These are phyloP conservation scores for Takashimella koratensis DNA, from an alignment of 1,284 basidiomycete species.

Conservation along the genomic window DNA sequence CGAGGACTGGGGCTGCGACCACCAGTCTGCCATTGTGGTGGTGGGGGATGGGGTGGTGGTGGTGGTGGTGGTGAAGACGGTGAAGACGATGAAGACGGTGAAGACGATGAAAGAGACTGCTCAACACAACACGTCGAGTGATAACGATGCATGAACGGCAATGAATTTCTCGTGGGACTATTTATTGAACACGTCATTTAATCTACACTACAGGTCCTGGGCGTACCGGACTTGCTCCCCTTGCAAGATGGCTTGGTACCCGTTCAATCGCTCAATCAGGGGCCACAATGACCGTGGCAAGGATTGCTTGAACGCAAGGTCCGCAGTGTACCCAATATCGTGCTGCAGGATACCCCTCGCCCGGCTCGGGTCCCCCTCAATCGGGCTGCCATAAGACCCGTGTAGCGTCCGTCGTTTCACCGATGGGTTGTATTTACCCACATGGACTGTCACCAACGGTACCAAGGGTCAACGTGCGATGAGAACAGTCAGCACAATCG, in stretches of 20 bases:
- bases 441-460: conserved; percentile 10
- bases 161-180: no score
- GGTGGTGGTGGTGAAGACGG: background rate
- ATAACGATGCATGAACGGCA: no score
- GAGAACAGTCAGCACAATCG: background rate
- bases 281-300: conserved; percentile 54
- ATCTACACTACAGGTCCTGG: conserved; percentile 24
- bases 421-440: conserved; percentile 54
- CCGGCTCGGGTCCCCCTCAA: conserved; percentile 59
- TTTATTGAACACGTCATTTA: background rate
- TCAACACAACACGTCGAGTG: no score
- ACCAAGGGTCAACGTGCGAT: conserved; percentile 53
- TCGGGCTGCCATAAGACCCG: conserved; percentile 63
- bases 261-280: conserved; percentile 63
- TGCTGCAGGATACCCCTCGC: conserved; percentile 79
- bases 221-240: conserved; percentile 58
- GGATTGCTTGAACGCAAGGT: conserved; percentile 55
- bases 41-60: background rate
- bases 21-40: conserved; percentile 20
- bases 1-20: conserved; percentile 13
- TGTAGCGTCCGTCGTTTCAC: conserved; percentile 66
- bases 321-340: conserved; percentile 55
- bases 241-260: conserved; percentile 55
- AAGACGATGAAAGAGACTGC: no score
- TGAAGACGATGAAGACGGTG: background rate